A percentile compares a stretch with the other conserved stretches of the same genome.
Conservation (phyloP, 345 rosid species). For the Camelina hispida region DNA sequence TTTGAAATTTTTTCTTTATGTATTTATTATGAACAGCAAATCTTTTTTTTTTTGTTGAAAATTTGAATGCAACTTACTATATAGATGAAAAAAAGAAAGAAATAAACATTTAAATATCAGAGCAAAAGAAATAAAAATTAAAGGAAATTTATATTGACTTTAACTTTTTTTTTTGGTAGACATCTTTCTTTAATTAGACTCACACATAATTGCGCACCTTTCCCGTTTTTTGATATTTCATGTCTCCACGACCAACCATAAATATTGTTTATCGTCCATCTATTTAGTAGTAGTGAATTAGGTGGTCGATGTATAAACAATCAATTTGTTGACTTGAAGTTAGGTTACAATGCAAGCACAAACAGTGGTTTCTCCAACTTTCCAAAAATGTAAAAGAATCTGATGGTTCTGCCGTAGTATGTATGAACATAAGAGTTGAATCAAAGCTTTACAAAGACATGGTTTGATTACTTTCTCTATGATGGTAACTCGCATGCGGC, state of each 20-base stretch:
- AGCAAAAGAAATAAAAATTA: conserved; percentile 6
- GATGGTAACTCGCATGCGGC: conserved; percentile 79
- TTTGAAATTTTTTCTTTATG: not conserved
- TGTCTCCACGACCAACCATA: conserved; percentile 39
- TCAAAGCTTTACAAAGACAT: conserved; percentile 26
- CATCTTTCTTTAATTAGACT: conserved; percentile 34
- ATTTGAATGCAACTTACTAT: not conserved
- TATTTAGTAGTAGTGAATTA: conserved; percentile 26
- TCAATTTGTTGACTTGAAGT: conserved; percentile 28
- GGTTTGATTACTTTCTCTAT: conserved; percentile 28
- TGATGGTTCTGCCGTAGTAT: not conserved
- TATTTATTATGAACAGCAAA: not conserved
- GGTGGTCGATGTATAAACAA: conserved; percentile 21
- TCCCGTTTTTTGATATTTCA: conserved; percentile 40
- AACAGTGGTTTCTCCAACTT: conserved; percentile 19
- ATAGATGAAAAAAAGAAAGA: not conserved
- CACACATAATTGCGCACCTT: conserved; percentile 37
- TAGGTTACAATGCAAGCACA: not conserved
- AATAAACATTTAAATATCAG: not conserved
- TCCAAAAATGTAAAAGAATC: conserved; percentile 2
- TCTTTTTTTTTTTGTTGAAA: not conserved
- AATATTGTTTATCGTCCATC: conserved; percentile 8
- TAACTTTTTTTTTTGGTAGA: conserved; percentile 31
- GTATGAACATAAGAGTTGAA: conserved; percentile 7
- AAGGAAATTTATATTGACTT: conserved; percentile 33